Percentiles rank a stretch among this genome's conserved stretches.
These are phyloP conservation scores for Stachybotrys chartarum DNA, from an alignment of 2,329 filamentous ascomycete species.

Conservation along the genomic window DNA sequence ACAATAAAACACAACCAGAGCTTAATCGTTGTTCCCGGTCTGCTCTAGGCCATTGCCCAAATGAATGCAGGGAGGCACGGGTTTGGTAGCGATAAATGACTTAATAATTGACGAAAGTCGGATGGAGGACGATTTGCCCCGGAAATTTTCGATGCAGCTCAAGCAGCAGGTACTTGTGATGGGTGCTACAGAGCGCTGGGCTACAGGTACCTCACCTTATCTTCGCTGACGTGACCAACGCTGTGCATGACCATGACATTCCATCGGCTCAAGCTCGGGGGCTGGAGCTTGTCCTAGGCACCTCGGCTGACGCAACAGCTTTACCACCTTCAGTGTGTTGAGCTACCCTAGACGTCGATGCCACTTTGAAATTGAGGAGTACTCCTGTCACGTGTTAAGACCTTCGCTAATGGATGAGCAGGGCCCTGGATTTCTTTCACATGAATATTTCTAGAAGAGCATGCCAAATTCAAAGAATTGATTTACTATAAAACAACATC, in stretches of 20 bases:
- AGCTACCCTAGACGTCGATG: not conserved
- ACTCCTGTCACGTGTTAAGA: too few species aligned
- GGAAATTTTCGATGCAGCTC: not conserved
- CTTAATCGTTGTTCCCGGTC: not conserved
- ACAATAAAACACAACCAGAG: not conserved
- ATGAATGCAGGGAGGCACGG: not conserved
- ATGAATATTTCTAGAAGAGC: too few species aligned
- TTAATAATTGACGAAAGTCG: not conserved
- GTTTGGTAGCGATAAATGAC: not conserved
- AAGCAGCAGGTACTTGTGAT: not conserved
- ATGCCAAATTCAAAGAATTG: too few species aligned
- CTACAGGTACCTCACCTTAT: not conserved
- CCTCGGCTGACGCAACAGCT: not conserved
- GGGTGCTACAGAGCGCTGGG: not conserved
- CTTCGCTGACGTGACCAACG: slow-evolving; percentile 11
- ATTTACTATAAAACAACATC: too few species aligned
- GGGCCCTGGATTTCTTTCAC: too few species aligned
- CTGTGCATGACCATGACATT: slow-evolving; percentile 20
- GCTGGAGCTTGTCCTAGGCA: not conserved
- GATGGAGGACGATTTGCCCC: not conserved
- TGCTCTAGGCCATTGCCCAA: not conserved
- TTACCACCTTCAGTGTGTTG: not conserved
- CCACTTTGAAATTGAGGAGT: not conserved
- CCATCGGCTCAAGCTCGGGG: slow-evolving; percentile 21
- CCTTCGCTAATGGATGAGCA: too few species aligned